Percentiles rank a stretch among this genome's conserved stretches.
Evolutionary conservation across 805 yeast genomes (phyloP).

Genomic region (Candida takata): DNA sequence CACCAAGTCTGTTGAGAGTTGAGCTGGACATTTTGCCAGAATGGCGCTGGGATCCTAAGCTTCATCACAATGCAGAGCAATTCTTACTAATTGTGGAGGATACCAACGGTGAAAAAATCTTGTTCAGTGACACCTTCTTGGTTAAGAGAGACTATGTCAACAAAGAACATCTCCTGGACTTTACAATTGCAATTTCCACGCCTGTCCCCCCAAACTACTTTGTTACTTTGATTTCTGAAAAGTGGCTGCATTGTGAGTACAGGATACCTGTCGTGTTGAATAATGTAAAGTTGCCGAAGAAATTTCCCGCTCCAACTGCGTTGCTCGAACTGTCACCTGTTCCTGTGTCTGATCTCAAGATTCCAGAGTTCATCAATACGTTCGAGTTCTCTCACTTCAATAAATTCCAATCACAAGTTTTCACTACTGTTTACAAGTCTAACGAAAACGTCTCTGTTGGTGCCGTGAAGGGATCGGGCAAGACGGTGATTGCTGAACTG

Average conservation of each 20-base stretch:
- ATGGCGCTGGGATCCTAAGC: conserved; percentile 67
- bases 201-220: conserved; percentile 66
- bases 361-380: conserved; percentile 37
- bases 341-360: conserved; percentile 41
- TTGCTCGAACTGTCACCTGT: conserved; percentile 45
- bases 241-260: conserved; percentile 75
- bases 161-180: conserved; percentile 51
- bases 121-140: conserved; percentile 49
- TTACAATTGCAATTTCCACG: conserved; percentile 53
- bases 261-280: conserved; percentile 53
- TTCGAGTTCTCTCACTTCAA: conserved; percentile 55
- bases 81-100: conserved; percentile 76
- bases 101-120: conserved; percentile 67
- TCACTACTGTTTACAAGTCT: conserved; percentile 49
- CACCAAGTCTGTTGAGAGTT: conserved; percentile 58
- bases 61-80: conserved; percentile 61
- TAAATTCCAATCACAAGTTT: conserved; percentile 65
- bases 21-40: conserved; percentile 61
- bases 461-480: conserved; percentile 70
- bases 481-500: conserved; percentile 62
- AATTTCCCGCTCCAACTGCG: conserved; percentile 56
- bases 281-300: conserved; percentile 49
- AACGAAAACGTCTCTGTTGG: conserved; percentile 62
- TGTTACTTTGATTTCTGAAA: conserved; percentile 66
- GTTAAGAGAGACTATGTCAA: conserved; percentile 44